phyloP scores from a whole-genome alignment of 805 yeast genomes.

The Pichia cabralensis region DNA sequence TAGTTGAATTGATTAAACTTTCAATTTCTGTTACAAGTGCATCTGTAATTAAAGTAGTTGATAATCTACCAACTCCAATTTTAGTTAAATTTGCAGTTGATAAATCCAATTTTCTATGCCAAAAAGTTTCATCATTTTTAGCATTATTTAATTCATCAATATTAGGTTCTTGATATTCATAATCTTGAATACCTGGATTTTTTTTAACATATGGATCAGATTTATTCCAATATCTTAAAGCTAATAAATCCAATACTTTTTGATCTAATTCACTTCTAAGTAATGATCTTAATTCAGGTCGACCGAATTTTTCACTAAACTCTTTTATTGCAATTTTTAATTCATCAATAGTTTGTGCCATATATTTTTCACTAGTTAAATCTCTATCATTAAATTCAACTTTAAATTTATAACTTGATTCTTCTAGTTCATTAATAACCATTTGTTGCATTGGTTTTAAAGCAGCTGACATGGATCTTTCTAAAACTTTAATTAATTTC shows the following conservation, averaged over 20 bases:
- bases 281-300: conserved; percentile 70
- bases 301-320: conserved; percentile 69
- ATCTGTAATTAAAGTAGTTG: conserved; percentile 75
- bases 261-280: conserved; percentile 84
- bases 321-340: conserved; percentile 83
- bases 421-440: conserved; percentile 88
- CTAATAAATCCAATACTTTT: conserved; percentile 73
- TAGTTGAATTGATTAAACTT: conserved; percentile 61
- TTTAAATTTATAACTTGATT: conserved; percentile 82
- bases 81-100: conserved; percentile 80
- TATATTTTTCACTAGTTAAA: conserved; percentile 86
- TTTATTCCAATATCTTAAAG: conserved; percentile 87
- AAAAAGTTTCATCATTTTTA: conserved; percentile 60
- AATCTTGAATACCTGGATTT: conserved; percentile 10
- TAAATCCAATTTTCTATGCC: conserved; percentile 82
- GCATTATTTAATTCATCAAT: conserved; percentile 47
- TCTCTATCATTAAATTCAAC: conserved; percentile 95
- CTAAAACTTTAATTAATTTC: conserved; percentile 79
- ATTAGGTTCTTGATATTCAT: conserved; percentile 34
- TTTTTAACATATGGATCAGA: conserved; percentile 26
- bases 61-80: conserved; percentile 84
- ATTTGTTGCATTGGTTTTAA: conserved; percentile 78
- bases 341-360: conserved; percentile 84
- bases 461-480: conserved; percentile 82
- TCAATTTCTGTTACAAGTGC: conserved; percentile 72